phyloP scores from a whole-genome alignment of 352 stramenopile genomes.

The Phytophthora nicotianae region DNA sequence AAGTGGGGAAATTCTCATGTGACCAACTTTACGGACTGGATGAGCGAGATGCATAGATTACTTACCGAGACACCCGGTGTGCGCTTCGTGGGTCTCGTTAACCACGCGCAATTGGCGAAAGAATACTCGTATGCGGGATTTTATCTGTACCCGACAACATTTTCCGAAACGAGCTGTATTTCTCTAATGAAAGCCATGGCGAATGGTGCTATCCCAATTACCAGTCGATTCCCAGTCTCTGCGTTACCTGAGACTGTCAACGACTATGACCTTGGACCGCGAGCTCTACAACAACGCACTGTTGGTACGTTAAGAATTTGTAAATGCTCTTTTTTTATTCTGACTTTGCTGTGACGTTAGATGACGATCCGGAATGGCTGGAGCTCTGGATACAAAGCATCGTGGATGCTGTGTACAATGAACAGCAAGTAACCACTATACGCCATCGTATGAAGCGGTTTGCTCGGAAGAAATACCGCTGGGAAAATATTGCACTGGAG shows the following conservation, averaged over 20 bases:
- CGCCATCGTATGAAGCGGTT: constrained; percentile 66
- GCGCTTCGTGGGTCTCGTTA: constrained; percentile 78
- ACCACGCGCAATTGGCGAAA: constrained; percentile 69
- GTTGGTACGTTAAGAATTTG: constrained; percentile 24
- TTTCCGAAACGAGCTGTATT: constrained; percentile 91
- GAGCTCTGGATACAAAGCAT: constrained; percentile 61
- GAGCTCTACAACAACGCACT: constrained; percentile 18
- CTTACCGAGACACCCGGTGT: constrained; percentile 52
- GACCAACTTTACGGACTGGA: constrained; percentile 67
- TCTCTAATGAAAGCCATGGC: constrained; percentile 94
- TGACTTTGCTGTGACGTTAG: constrained; percentile 14
- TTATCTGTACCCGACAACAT: constrained; percentile 91
- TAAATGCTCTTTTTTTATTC: background rate
- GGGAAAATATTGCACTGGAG: constrained; percentile 55
- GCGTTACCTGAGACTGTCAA: constrained; percentile 68
- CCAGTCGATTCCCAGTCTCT: constrained; percentile 68
- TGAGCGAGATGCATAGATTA: constrained; percentile 44
- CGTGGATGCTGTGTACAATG: constrained; percentile 36
- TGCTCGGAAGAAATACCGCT: constrained; percentile 56
- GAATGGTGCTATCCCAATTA: constrained; percentile 90
- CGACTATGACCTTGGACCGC: constrained; percentile 79
- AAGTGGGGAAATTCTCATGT: constrained; percentile 56
- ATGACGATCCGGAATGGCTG: constrained; percentile 47
- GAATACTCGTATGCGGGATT: constrained; percentile 85
- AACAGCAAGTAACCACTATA: constrained; percentile 32